Evolutionary conservation across 805 yeast species (phyloP).

Genomic region (Nakazawaea anatomiae): DNA sequence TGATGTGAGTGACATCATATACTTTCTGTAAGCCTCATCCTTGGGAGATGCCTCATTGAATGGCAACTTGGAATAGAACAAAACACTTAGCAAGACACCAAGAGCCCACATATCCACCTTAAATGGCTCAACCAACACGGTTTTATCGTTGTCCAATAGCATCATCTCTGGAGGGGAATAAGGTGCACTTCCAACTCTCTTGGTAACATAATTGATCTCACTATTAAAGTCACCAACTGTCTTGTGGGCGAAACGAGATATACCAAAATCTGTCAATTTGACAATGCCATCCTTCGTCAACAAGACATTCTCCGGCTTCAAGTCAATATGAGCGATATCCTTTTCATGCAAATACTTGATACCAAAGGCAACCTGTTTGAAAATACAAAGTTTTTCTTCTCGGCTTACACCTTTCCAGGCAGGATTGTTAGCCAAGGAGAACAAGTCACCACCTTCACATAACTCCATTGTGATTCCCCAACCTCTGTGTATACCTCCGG

Average conservation of each 20-base stretch:
- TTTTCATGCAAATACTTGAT: constrained; percentile 54
- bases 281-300: constrained; percentile 55
- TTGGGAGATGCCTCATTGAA: constrained; percentile 42
- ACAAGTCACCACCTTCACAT: constrained; percentile 59
- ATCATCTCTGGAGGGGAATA: constrained; percentile 76
- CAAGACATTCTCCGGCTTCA: constrained; percentile 70
- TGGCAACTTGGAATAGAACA: constrained; percentile 55
- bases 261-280: constrained; percentile 74
- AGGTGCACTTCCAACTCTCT: constrained; percentile 75
- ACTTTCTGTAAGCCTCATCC: constrained; percentile 53
- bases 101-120: constrained; percentile 69
- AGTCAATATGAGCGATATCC: constrained; percentile 68
- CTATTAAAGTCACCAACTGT: constrained; percentile 43
- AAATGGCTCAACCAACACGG: constrained; percentile 43
- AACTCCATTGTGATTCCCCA: constrained; percentile 74
- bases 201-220: constrained; percentile 27
- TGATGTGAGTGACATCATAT: constrained; percentile 38
- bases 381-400: constrained; percentile 55
- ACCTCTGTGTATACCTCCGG: constrained; percentile 48
- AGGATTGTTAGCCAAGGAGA: constrained; percentile 44
- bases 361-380: constrained; percentile 64
- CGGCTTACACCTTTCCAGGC: constrained; percentile 53
- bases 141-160: constrained; percentile 33
- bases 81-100: constrained; percentile 60
- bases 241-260: constrained; percentile 58